Percentiles rank a stretch among this genome's conserved stretches.
phyloP scores from a whole-genome alignment of 371 early-diverging fungal species.

The Zancudomyces culisetae region DNA sequence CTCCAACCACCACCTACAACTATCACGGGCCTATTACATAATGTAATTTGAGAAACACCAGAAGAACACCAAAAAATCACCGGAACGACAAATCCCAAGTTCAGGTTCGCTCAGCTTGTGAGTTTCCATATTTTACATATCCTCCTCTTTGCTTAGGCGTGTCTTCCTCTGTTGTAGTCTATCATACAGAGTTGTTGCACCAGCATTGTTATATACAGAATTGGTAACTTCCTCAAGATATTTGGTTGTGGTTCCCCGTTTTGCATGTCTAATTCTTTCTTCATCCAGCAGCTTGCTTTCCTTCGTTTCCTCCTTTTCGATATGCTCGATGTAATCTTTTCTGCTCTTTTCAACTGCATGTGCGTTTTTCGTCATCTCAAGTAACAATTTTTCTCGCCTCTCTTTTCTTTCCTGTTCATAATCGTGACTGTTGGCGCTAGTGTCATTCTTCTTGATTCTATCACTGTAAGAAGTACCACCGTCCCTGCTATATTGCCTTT shows the following conservation, averaged over 20 bases:
- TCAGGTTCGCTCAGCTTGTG: no score
- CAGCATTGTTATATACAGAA: not conserved
- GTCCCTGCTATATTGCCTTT: no score
- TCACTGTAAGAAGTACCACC: not conserved
- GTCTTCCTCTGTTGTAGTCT: not conserved
- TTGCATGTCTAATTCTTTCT: conserved; percentile 3
- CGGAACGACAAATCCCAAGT: no score
- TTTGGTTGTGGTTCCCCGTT: not conserved
- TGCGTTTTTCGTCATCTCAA: conserved; percentile 3
- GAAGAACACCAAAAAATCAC: no score
- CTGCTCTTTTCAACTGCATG: not conserved
- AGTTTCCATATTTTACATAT: no score
- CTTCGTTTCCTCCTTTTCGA: not conserved
- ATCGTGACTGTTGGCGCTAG: not conserved
- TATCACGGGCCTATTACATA: no score
- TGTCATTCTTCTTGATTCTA: not conserved
- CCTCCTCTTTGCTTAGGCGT: not conserved
- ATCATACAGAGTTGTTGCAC: not conserved
- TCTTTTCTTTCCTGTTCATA: conserved; percentile 2
- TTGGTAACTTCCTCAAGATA: conserved; percentile 2
- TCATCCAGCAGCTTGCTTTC: not conserved
- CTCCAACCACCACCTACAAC: no score
- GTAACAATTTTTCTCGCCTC: not conserved
- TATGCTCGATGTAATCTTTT: not conserved
- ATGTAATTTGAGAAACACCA: no score